Conservation (phyloP, 495 filamentous ascomycete genomes). For the Cetradonia linearis region DNA sequence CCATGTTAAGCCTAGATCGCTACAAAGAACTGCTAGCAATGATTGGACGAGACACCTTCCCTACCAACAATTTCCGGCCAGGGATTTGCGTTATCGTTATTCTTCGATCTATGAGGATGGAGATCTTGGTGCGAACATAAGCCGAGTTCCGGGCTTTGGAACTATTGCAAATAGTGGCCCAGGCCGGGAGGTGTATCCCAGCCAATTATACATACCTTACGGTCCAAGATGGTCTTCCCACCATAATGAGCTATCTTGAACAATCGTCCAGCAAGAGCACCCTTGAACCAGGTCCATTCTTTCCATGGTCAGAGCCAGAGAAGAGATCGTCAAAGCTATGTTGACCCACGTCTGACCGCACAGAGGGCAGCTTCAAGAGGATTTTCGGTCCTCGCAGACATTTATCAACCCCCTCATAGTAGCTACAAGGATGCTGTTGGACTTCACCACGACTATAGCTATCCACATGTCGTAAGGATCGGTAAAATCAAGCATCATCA, state of each 20-base stretch:
- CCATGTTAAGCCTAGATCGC: not conserved
- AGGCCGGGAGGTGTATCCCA: not conserved
- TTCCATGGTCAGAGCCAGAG: not conserved
- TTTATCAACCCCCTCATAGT: not conserved
- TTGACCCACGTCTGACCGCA: not conserved
- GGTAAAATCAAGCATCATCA: not conserved
- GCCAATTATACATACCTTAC: not conserved
- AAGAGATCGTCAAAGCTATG: not conserved
- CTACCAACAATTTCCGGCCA: not conserved
- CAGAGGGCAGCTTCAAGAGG: not conserved
- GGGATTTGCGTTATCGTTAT: not conserved
- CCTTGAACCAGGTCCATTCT: not conserved
- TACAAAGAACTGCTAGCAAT: not conserved
- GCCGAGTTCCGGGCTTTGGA: not conserved
- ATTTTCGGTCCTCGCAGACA: not conserved
- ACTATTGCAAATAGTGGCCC: not conserved
- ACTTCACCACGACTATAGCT: not conserved
- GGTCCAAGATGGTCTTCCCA: not conserved
- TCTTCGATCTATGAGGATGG: not conserved
- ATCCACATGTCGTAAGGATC: not conserved
- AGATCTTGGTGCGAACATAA: not conserved
- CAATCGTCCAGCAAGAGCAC: not conserved
- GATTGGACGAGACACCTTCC: not conserved
- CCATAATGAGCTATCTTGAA: not conserved
- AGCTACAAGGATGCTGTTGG: not conserved